phyloP scores from a whole-genome alignment of 2,329 filamentous ascomycete genomes.

The Aureobasidium uvarum region DNA sequence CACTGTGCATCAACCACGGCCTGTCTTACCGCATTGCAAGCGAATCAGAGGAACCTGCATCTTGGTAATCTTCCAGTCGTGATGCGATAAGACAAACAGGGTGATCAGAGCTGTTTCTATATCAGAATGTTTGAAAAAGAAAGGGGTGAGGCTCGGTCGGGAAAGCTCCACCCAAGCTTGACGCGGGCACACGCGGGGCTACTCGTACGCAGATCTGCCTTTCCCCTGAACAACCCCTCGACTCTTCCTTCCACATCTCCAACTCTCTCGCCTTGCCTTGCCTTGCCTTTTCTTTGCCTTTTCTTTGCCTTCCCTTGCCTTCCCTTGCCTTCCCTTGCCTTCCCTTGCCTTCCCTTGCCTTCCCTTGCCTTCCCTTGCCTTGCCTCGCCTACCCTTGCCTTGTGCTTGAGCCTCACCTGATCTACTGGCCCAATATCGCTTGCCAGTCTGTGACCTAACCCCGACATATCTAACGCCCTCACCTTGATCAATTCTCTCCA shows the following conservation, averaged over 20 bases:
- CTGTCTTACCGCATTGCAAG: slow-evolving; percentile 68
- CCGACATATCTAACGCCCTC: not conserved
- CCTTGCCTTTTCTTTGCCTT: not conserved
- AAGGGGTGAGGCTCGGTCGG: slow-evolving; percentile 2
- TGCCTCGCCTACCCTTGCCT: too few species aligned
- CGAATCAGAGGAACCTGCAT: slow-evolving; percentile 82
- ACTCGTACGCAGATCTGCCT: not conserved
- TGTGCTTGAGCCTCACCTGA: not conserved
- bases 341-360: too few species aligned
- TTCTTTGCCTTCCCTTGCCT: not conserved
- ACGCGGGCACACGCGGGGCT: not conserved
- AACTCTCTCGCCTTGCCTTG: not conserved
- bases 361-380: not conserved
- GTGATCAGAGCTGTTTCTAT: not conserved
- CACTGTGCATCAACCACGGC: not conserved
- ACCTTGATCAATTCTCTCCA: not conserved
- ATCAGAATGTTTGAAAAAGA: not conserved
- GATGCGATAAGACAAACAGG: not conserved
- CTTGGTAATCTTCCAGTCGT: slow-evolving; percentile 27
- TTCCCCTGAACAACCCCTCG: not conserved
- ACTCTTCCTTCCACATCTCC: not conserved
- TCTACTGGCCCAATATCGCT: not conserved
- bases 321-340: not conserved
- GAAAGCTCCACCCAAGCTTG: slow-evolving; percentile 6
- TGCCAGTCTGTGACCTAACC: not conserved